A percentile compares a stretch with the other conserved stretches of the same genome.
Evolutionary conservation across 164 flowering plant species (phyloP).

Genomic region (Macadamia tetraphylla): DNA sequence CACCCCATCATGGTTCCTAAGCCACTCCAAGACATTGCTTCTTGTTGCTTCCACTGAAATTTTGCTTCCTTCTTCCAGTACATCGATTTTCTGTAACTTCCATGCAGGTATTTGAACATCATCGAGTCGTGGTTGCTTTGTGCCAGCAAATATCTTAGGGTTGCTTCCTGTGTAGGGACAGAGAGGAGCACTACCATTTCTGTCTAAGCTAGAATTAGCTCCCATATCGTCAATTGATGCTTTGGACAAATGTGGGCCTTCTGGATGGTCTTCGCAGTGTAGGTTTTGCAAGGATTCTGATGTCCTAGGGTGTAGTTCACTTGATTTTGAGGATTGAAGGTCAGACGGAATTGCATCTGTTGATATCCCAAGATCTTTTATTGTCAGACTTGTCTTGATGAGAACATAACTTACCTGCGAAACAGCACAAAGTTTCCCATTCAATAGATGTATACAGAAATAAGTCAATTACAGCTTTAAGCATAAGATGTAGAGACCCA

Average conservation of each 20-base stretch:
- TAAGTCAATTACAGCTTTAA: too few species aligned
- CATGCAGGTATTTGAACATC: conserved; percentile 11
- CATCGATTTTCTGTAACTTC: conserved; percentile 30
- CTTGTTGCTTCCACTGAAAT: conserved; percentile 29
- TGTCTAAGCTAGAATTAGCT: conserved; percentile 6
- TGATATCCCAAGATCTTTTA: conserved; percentile 31
- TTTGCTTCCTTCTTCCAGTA: conserved; percentile 9
- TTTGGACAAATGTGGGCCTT: conserved; percentile 10
- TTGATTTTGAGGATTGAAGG: conserved; percentile 8
- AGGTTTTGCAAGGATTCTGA: conserved; percentile 4
- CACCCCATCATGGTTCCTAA: conserved; percentile 39
- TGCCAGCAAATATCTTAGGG: neutral
- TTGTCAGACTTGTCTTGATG: conserved; percentile 35
- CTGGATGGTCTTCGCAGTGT: neutral
- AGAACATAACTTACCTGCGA: conserved; percentile 43
- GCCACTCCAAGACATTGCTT: conserved; percentile 31
- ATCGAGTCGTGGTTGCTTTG: conserved; percentile 5
- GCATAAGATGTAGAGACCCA: too few species aligned
- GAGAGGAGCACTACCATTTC: conserved; percentile 2
- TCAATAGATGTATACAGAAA: too few species aligned
- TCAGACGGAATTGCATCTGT: conserved; percentile 8
- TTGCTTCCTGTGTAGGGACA: neutral
- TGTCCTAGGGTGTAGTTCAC: conserved; percentile 8
- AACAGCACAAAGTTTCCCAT: neutral
- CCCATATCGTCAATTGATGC: neutral